phyloP scores from a whole-genome alignment of 2,329 filamentous ascomycete species.

The Phyllachora maydis region DNA sequence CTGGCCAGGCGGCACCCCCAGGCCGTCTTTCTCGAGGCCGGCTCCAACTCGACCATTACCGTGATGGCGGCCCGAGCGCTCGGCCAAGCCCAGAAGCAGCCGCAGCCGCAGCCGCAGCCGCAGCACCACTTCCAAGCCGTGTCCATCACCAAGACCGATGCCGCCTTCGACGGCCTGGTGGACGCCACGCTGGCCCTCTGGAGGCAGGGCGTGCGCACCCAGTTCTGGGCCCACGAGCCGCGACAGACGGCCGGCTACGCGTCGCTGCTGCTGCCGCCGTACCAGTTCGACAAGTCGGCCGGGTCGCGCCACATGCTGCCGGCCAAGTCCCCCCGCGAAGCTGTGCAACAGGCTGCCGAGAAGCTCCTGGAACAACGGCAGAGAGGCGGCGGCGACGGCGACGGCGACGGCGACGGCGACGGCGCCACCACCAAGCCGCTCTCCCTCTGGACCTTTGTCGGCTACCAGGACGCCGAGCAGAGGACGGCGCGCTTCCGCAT shows the following conservation, averaged over 20 bases:
- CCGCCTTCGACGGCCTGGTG: conserved; percentile 4
- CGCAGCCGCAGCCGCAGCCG: not conserved
- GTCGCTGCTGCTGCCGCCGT: conserved; percentile 13
- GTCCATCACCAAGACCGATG: conserved; percentile 6
- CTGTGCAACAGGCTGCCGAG: conserved; percentile 3
- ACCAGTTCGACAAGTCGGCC: conserved; percentile 19
- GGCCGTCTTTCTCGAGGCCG: conserved; percentile 13
- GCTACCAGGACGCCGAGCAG: conserved; percentile 3
- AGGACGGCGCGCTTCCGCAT: conserved; percentile 16
- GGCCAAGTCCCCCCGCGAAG: conserved; percentile 3
- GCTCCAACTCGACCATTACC: conserved; percentile 12
- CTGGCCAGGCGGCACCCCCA: conserved; percentile 6
- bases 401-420: not conserved
- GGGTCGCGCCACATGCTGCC: conserved; percentile 15
- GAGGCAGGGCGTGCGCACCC: conserved; percentile 13
- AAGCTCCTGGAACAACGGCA: not conserved
- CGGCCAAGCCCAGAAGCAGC: too few relatives aligned
- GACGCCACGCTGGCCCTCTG: conserved; percentile 14
- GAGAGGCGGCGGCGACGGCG: not conserved
- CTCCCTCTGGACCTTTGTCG: conserved; percentile 4
- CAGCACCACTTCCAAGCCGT: conserved; percentile 7
- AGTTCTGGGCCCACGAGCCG: conserved; percentile 16
- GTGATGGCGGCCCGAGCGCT: conserved; percentile 12
- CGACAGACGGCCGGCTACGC: conserved; percentile 8
- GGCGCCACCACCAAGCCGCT: conserved; percentile 3